Percentiles rank a stretch among this genome's conserved stretches.
phyloP scores from a whole-genome alignment of 139 green algal species.

The Tetratostichococcus sp. region DNA sequence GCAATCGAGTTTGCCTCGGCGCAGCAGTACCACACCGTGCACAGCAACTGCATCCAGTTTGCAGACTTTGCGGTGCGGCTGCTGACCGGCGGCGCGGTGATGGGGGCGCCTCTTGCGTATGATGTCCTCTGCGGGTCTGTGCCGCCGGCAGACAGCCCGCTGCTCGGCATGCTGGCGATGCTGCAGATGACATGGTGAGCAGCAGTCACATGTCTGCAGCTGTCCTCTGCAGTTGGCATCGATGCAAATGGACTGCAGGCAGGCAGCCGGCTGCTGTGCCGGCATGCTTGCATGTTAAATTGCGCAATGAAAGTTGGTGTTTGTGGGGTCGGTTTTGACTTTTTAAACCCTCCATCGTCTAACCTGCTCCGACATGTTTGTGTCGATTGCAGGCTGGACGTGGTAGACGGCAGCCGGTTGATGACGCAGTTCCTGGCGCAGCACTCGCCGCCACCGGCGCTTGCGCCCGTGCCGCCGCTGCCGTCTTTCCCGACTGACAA shows the following conservation, averaged over 20 bases:
- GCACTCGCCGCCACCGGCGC: neutral
- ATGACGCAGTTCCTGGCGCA: constrained; percentile 4
- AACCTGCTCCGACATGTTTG: too few species aligned
- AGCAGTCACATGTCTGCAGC: neutral
- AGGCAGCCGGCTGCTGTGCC: neutral
- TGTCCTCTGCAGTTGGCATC: neutral
- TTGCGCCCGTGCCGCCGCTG: neutral
- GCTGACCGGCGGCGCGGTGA: constrained; percentile 17
- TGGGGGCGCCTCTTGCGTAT: constrained; percentile 20
- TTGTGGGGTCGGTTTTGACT: too few species aligned
- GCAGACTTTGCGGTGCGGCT: constrained; percentile 20
- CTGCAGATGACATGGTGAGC: constrained; percentile 22
- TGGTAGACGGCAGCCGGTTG: constrained; percentile 7
- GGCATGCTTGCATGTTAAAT: too few species aligned
- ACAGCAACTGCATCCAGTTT: constrained; percentile 39
- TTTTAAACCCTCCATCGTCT: too few species aligned
- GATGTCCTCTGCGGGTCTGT: constrained; percentile 15
- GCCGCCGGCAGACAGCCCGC: constrained; percentile 14
- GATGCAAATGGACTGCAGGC: too few species aligned
- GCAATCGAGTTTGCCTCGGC: constrained; percentile 10
- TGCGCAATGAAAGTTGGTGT: too few species aligned
- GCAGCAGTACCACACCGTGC: constrained; percentile 22
- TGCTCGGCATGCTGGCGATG: constrained; percentile 28
- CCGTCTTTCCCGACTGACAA: too few species aligned
- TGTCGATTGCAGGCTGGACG: constrained; percentile 16